Percentiles rank a stretch among this genome's conserved stretches.
Evolutionary conservation across 345 rosid species (phyloP).

Genomic region (Eutrema japonicum): DNA sequence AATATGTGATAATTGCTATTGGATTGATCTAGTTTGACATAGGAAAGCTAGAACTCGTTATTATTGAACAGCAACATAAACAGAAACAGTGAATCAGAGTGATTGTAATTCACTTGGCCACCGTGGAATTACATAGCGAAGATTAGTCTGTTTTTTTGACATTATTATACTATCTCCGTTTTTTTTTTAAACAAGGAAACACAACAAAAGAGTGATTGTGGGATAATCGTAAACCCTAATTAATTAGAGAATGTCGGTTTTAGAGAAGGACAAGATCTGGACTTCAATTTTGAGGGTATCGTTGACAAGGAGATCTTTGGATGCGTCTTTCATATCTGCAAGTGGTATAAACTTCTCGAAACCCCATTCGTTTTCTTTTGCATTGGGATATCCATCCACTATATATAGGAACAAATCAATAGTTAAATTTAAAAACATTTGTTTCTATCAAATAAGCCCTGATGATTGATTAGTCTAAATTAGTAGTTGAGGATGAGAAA

Average conservation of each 20-base stretch:
- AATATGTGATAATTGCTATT: no score
- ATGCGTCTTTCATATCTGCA: slow-evolving; percentile 13
- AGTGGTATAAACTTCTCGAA: slow-evolving; percentile 9
- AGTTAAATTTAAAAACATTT: background rate
- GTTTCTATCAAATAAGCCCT: background rate
- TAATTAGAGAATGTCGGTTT: background rate
- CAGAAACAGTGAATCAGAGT: background rate
- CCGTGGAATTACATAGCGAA: slow-evolving; percentile 31
- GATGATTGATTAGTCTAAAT: background rate
- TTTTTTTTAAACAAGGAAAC: no score
- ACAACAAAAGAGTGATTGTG: background rate
- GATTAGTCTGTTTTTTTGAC: background rate
- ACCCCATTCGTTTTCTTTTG: slow-evolving; percentile 27
- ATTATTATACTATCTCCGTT: background rate
- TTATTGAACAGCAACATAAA: background rate
- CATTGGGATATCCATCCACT: slow-evolving; percentile 11
- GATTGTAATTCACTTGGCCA: background rate
- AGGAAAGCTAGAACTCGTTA: background rate
- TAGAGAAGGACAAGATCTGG: slow-evolving; percentile 14
- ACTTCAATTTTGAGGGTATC: slow-evolving; percentile 6
- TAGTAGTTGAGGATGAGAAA: background rate
- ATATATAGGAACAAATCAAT: background rate
- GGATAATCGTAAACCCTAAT: background rate
- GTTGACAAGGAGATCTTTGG: background rate
- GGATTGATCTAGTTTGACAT: slow-evolving; percentile 9